Evolutionary conservation across 1,284 basidiomycete species (phyloP).

Genomic region (Marasmius tenuissimus): DNA sequence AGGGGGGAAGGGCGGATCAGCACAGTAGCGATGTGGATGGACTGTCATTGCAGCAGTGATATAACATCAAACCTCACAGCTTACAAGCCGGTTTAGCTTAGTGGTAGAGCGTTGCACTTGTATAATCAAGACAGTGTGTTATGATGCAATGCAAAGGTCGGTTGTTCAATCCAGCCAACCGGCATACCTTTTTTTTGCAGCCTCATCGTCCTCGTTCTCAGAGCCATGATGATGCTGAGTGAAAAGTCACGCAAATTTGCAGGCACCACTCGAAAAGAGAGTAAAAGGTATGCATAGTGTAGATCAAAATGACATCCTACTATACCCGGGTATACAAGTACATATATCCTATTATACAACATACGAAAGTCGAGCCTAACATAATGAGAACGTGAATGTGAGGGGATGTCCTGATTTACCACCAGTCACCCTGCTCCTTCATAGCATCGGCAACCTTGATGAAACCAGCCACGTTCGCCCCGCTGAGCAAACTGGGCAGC

Average conservation of each 20-base stretch:
- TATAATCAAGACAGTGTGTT: neutral
- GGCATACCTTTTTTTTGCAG: neutral
- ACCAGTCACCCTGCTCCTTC: conserved; percentile 75
- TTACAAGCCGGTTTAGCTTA: neutral
- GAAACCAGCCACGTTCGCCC: conserved; percentile 80
- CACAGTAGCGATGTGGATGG: neutral
- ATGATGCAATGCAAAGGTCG: neutral
- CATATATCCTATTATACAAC: neutral
- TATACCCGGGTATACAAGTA: neutral
- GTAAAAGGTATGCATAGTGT: neutral
- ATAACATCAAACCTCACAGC: neutral
- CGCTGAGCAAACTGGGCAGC: conserved; percentile 62
- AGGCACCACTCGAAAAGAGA: neutral
- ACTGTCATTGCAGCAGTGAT: neutral
- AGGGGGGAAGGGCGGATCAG: neutral
- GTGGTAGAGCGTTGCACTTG: neutral
- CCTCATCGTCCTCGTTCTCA: neutral
- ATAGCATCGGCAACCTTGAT: conserved; percentile 70
- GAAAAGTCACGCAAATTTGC: neutral
- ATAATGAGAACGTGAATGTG: neutral
- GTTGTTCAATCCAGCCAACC: neutral
- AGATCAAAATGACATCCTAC: neutral
- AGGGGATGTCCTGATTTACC: conserved; percentile 38
- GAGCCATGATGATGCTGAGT: neutral
- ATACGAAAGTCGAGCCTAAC: neutral